phyloP scores from a whole-genome alignment of 768 basidiomycete genomes.

The Rhizopogon roseolus region DNA sequence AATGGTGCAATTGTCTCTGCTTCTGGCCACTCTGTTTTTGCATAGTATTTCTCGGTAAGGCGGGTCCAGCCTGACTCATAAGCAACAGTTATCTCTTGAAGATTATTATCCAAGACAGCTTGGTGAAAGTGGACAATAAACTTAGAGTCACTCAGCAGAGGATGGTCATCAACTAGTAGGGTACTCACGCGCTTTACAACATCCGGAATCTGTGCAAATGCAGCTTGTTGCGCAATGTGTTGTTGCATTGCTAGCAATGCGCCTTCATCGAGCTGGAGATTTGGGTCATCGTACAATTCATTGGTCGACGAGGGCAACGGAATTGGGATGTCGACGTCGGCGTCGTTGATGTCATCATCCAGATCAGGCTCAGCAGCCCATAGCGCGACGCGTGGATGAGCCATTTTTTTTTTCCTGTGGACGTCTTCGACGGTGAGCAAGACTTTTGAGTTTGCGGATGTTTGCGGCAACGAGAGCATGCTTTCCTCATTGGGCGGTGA shows the following conservation, averaged over 20 bases:
- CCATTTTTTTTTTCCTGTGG: constrained; percentile 24
- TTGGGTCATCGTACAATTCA: constrained; percentile 27
- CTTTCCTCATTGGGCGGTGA: neutral
- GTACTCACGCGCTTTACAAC: constrained; percentile 77
- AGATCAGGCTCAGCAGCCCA: constrained; percentile 80
- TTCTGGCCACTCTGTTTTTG: constrained; percentile 95
- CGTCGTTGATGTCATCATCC: constrained; percentile 70
- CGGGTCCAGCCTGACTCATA: constrained; percentile 98
- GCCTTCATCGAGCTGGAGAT: constrained; percentile 67
- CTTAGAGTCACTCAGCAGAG: constrained; percentile 30
- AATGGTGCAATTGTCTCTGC: constrained; percentile 93
- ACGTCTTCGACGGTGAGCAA: constrained; percentile 4
- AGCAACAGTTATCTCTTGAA: constrained; percentile 84
- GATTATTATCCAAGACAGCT: constrained; percentile 87
- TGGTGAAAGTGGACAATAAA: constrained; percentile 96
- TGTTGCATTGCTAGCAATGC: constrained; percentile 73
- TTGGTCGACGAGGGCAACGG: constrained; percentile 17
- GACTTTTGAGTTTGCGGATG: neutral
- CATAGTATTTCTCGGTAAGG: constrained; percentile 93
- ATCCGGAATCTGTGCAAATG: constrained; percentile 81
- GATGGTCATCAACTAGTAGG: neutral
- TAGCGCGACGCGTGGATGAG: constrained; percentile 62
- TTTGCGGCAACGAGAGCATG: neutral
- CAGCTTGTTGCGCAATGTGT: constrained; percentile 79
- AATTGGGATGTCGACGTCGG: constrained; percentile 45